Evolutionary conservation across 768 basidiomycete genomes (phyloP).

Genomic region (Mycena latifolia): DNA sequence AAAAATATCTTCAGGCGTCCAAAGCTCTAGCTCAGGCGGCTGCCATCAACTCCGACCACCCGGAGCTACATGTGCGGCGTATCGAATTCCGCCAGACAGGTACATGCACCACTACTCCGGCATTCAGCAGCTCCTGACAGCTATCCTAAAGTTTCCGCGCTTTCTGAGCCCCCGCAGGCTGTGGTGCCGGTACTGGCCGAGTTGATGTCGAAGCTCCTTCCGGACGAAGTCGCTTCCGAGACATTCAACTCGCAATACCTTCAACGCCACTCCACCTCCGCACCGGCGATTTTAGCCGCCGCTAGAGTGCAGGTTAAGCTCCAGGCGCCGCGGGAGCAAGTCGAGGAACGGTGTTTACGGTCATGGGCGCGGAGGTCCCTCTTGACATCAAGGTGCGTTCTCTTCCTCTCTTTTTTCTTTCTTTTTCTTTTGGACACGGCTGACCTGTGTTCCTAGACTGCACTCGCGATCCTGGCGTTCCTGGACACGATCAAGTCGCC

Average conservation of each 20-base stretch:
- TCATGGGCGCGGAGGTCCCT: conserved; percentile 55
- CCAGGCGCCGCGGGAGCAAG: conserved; percentile 64
- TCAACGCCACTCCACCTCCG: conserved; percentile 66
- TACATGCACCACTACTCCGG: conserved; percentile 43
- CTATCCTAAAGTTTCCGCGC: conserved; percentile 53
- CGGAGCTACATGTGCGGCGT: conserved; percentile 79
- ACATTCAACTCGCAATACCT: conserved; percentile 83
- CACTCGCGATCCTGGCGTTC: conserved; percentile 60
- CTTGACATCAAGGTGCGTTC: conserved; percentile 62
- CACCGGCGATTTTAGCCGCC: conserved; percentile 68
- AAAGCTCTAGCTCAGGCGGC: conserved; percentile 73
- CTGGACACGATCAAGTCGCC: conserved; percentile 63
- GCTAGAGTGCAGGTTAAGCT: conserved; percentile 69
- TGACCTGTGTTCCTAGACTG: conserved; percentile 56
- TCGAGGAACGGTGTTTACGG: conserved; percentile 69
- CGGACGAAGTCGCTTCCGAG: conserved; percentile 69
- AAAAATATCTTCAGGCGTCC: conserved; percentile 84
- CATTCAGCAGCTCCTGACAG: conserved; percentile 16
- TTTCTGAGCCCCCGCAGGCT: conserved; percentile 57
- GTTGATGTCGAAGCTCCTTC: conserved; percentile 63
- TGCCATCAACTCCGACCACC: conserved; percentile 63
- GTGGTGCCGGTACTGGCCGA: conserved; percentile 65
- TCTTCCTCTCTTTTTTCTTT: background rate
- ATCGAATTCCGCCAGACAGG: conserved; percentile 72
- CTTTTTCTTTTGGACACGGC: background rate